Evolutionary conservation across 352 stramenopile species (phyloP).

Genomic region (Phytopythium delawarense): DNA sequence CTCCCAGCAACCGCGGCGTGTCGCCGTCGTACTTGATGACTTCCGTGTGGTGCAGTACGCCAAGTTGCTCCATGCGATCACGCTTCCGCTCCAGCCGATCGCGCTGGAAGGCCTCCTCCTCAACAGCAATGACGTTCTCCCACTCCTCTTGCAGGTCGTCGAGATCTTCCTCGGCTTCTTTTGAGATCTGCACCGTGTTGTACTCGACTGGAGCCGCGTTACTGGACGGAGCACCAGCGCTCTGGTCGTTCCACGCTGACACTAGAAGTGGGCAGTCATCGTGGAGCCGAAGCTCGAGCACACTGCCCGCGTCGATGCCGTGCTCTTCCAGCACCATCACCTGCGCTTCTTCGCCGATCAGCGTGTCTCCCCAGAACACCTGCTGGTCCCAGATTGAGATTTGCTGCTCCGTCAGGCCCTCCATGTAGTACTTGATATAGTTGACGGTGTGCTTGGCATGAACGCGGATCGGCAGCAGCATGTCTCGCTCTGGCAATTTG

Average conservation of each 20-base stretch:
- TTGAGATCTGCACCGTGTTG: constrained; percentile 80
- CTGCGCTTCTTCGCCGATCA: constrained; percentile 69
- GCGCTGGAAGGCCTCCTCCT: constrained; percentile 55
- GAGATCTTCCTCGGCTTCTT: constrained; percentile 74
- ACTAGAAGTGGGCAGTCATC: constrained; percentile 70
- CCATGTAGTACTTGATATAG: constrained; percentile 83
- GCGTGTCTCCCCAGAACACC: constrained; percentile 69
- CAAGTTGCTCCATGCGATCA: constrained; percentile 44
- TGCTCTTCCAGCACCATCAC: constrained; percentile 74
- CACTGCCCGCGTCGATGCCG: constrained; percentile 58
- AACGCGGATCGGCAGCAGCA: constrained; percentile 57
- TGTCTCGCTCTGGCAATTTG: constrained; percentile 11
- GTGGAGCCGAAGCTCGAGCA: constrained; percentile 67
- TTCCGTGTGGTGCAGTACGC: constrained; percentile 54
- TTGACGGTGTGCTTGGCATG: constrained; percentile 66
- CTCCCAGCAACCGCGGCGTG: constrained; percentile 42
- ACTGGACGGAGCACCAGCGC: constrained; percentile 14
- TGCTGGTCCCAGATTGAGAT: constrained; percentile 81
- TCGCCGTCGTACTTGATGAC: constrained; percentile 54
- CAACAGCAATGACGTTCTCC: constrained; percentile 46
- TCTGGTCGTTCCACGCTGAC: constrained; percentile 60
- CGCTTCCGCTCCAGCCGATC: constrained; percentile 42
- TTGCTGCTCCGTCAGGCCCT: constrained; percentile 74
- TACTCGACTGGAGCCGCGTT: constrained; percentile 35
- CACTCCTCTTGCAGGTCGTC: constrained; percentile 68